Base-by-base conservation (phyloP, 1,284 basidiomycete species). In the Malassezia psittaci region DNA sequence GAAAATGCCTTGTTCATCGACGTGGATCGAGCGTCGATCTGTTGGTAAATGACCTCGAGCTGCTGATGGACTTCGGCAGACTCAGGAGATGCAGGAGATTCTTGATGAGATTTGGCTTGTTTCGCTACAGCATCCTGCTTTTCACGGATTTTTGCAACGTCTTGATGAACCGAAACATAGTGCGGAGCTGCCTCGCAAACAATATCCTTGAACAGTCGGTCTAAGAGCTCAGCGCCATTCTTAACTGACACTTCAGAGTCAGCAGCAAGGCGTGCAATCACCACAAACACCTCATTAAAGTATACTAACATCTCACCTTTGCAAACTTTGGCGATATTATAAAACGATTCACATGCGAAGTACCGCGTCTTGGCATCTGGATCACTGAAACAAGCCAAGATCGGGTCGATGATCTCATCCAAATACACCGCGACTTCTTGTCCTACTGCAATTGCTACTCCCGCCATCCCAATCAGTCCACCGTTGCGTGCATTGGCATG, bases 281-380 rank as follows among this genome's bases (percentile, higher is more conserved):
- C 86, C 76, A 98, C 94, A 68, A 99, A 99, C 54, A 96, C 89
- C 57, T 93, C 88, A 73, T 99, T 98, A 78, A 98, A 99, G 76
- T 93, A 96, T 18, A 96, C 84, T 59, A 98, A 78, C 39, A 96
- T 86, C 77, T 96, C 93, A 36, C 93, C 93, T 74, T 96, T 96
- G 53, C 90, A 94, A 7, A 96, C 91, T 77, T 98, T 96, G 35
- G 76, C 73, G 66, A 99, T 94, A 77, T 99, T 99, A 79, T 99
- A 98, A 68, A 98, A 79, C 73, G 89, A 91, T 75, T 98, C 93
- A 57, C 90, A 93, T 6, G 93, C 93, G 79, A 91, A 94, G 77
- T 94, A 94, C 46, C 93, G 83, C 61, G 98, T 89, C 72, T 90
- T 83, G 76, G 88, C 90, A 79, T 98, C 94, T 3, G 86, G 82